Evolutionary conservation across 345 rosid species (phyloP), one percentile per base, ranked within the genome.

Genomic region (Luvunga scandens): DNA sequence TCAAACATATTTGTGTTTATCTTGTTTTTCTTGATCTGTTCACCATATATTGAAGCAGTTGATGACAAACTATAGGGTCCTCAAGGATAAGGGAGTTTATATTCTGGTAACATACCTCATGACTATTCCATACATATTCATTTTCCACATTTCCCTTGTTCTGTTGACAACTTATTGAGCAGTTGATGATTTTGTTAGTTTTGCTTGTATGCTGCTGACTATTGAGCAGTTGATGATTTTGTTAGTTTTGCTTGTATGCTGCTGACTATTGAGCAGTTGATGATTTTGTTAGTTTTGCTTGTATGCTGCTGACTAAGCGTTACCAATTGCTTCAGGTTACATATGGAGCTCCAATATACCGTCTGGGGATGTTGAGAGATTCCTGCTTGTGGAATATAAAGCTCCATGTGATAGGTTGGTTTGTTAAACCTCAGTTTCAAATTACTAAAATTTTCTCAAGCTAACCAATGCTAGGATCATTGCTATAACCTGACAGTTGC

Each of bases 41-140:
- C 90, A 90, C 85, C 87, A 77, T 85, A 90, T 90, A 94, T 91
- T 91, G 94, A 94, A 89, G 92, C 93, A 90, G 98, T 92, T 89
- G 89, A 87, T 92, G 83, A 82, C 87, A 91, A 83, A 86, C 93
- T 94, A 85, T 92, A 93, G 98, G 97, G 98, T 93, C 70, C 98
- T 94, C 87, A 94, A 89, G 97, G 94, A 93, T 84, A 83, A 84
- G 80, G 98, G 95, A 89, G 88, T 91, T 66, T 94, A 91, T 83
- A 88, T 94, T 80, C 88, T 94, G 90, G 98, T 94, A 88, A 83
- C 60, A 5, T 24, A 30, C 76, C 59, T 75, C 65, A 4, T 36
- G 21, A 56, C 24, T n/a, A 38, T 18, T 34, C 2, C 61, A 7
- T 63, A 16, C 57, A 22, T 27, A 30, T 70, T 39, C 36, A 55